Evolutionary conservation across 2,329 filamentous ascomycete species (phyloP), one percentile per base, ranked within the genome.

Genomic region (Scopulariopsis brevicaulis): DNA sequence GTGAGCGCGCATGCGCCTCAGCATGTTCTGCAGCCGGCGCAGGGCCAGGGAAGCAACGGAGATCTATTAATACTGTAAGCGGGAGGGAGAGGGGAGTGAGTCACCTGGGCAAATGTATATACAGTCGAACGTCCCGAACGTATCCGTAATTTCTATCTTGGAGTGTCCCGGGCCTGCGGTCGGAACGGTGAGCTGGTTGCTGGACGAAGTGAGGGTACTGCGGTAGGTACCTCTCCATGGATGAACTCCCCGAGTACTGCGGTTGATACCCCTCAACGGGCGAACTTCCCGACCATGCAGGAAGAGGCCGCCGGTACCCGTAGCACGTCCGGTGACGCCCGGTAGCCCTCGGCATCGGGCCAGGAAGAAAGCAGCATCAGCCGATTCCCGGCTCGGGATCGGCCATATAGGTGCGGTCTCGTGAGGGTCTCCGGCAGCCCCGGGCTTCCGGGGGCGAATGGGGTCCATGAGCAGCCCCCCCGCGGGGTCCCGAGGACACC

Each of bases 1-100:
- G 90, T 95, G 54, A 95, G 87, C 69, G 90, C 93, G 66, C 89
- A 90, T 65, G 85, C 85, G 60, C 86, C 86, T 51, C 83, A 95
- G 70, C 84, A 89, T 61, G 82, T 86, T 43, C 85, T 90, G 67
- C 85, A 89, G 68, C 85, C 85, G 14, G 80, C 83, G 25, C 80
- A 81, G 63, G 85, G 82, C 53, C 78, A 77, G 25, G 81, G 79
- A 11, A 81, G 78, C 62, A 89, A 89, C 63, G 86, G 85, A 8
- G 88, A 92, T 73, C 73, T 92, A 70, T 73, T 92, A 66, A 75
- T 85, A 68, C 73, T 88, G 66, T 88, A 75, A 65, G 5, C 46
- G 12, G 59, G 55, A n/a, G 32, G 51, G 20, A 10, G 11, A 22
- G 5, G n/a, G 20, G n/a, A 3, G 37, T 50, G 46, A 24, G 20